Evolutionary conservation across 805 yeast genomes (phyloP), one percentile per base, ranked within the genome.

Genomic region (Lachancea dasiensis): DNA sequence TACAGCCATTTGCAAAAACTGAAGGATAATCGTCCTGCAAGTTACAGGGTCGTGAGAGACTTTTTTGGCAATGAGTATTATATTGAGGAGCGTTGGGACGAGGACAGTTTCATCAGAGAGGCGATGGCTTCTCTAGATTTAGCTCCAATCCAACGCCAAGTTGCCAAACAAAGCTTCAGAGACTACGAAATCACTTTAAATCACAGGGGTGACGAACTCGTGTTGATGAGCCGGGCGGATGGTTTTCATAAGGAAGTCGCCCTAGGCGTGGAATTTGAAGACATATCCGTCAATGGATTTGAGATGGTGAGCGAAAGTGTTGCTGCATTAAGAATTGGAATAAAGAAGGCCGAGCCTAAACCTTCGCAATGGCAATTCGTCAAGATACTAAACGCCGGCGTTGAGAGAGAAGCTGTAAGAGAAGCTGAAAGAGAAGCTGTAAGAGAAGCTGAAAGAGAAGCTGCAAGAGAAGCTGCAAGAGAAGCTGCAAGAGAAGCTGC

Each of bases 41-140:
- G 27, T 9, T 56, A 54, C 37, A 48, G 39, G 16, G 31, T 54
- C 5, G 58, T 50, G 2, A 41, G 41, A 6, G 60, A 56, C 32
- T 28, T 48, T 8, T 52, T 49, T 31, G 63, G 61, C 22, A 61
- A 54, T 28, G 56, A 54, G 18, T 59, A 49, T 34, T 59, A 54
- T 19, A 54, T 56, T 22, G 55, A 52, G 35, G 61, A 56, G 17
- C 47, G 46, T 22, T 39, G 41, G 3, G 51, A 49, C 21, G 51
- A 47, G 10, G 50, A 48, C 8, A 42, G 43, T 11, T 36, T 50
- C 19, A 31, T 46, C 28, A 40, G 45, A 17, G 45, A 47, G 20
- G 51, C 49, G 1, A 24, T 55, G 27, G 31, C 46, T 3, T 32
- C 44, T n/a, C 31, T 57, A 6, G 56, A 58, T 28, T 21, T 48